Evolutionary conservation across 352 stramenopile genomes (phyloP).

Genomic region (Phytophthora chlamydospora): DNA sequence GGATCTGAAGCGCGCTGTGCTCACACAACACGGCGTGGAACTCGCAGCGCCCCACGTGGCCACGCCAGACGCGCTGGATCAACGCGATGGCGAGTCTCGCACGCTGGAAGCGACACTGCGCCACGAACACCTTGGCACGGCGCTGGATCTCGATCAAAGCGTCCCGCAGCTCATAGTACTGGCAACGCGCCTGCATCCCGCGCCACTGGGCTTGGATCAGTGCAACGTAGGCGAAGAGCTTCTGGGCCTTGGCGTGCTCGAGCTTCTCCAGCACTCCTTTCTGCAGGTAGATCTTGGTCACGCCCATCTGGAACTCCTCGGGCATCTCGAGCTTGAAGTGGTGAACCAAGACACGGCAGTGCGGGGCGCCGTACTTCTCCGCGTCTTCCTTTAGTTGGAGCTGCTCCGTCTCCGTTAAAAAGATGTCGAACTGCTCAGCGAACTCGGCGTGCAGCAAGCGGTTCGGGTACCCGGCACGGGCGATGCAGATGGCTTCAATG

Average conservation of each 20-base stretch:
- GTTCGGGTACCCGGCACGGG: constrained; percentile 80
- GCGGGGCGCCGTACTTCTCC: constrained; percentile 23
- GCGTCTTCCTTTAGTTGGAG: constrained; percentile 33
- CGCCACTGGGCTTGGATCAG: constrained; percentile 72
- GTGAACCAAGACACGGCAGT: constrained; percentile 62
- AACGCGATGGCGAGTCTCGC: constrained; percentile 21
- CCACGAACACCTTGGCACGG: constrained; percentile 55
- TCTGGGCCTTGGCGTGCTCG: constrained; percentile 65
- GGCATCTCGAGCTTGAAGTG: constrained; percentile 69
- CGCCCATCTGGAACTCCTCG: constrained; percentile 81
- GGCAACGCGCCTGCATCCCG: constrained; percentile 42
- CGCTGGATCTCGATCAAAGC: constrained; percentile 58
- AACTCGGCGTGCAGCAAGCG: constrained; percentile 82
- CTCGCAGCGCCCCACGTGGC: constrained; percentile 43
- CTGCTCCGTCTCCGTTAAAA: constrained; percentile 54
- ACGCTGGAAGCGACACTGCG: constrained; percentile 40
- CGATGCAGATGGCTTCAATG: constrained; percentile 81
- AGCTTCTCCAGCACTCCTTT: constrained; percentile 79
- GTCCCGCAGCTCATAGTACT: constrained; percentile 39
- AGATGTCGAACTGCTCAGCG: constrained; percentile 68
- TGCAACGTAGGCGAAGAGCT: constrained; percentile 68
- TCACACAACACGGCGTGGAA: constrained; percentile 41
- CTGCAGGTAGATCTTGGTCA: constrained; percentile 89
- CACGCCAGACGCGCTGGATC: constrained; percentile 53
- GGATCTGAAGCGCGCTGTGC: constrained; percentile 45